These are phyloP conservation scores for Didymella pomorum DNA, from an alignment of 2,329 filamentous ascomycete genomes.

Conservation along the genomic window DNA sequence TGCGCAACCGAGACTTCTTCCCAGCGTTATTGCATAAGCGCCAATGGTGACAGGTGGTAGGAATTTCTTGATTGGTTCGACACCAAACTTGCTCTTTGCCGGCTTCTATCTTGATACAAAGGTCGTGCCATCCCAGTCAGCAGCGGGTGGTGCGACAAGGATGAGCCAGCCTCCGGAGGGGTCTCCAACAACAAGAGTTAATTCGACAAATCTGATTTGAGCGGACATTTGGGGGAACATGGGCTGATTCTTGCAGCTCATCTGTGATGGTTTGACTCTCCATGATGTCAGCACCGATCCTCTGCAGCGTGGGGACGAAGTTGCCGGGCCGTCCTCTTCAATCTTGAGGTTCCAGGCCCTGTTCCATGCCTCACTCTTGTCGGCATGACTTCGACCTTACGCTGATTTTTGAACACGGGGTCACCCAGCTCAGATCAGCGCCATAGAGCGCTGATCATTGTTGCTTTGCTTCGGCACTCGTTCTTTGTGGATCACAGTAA, in stretches of 20 bases:
- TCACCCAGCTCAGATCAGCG: slow-evolving; percentile 7
- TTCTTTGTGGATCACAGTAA: not conserved
- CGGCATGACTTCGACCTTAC: slow-evolving; percentile 15
- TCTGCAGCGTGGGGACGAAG: slow-evolving; percentile 22
- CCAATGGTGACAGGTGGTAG: slow-evolving; percentile 38
- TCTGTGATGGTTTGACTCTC: slow-evolving; percentile 27
- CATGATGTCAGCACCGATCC: slow-evolving; percentile 44
- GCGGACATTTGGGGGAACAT: slow-evolving; percentile 44
- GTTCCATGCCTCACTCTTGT: slow-evolving; percentile 24
- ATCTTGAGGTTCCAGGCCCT: slow-evolving; percentile 25
- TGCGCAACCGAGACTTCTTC: slow-evolving; percentile 45
- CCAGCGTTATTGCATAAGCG: slow-evolving; percentile 53
- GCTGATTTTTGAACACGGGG: slow-evolving; percentile 6
- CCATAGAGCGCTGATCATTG: slow-evolving; percentile 2
- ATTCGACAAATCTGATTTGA: slow-evolving; percentile 40
- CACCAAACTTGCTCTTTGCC: slow-evolving; percentile 34
- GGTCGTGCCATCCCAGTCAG: slow-evolving; percentile 43
- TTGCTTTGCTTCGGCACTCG: slow-evolving; percentile 2
- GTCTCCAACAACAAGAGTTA: slow-evolving; percentile 4
- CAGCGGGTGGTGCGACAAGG: slow-evolving; percentile 38
- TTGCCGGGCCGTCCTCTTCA: slow-evolving; percentile 5
- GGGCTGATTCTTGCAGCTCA: slow-evolving; percentile 48
- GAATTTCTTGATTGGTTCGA: slow-evolving; percentile 38
- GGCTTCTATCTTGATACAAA: slow-evolving; percentile 40
- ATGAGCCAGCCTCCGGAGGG: slow-evolving; percentile 39